Evolutionary conservation across 768 basidiomycete species (phyloP).

Genomic region (Tylopilus balloui): DNA sequence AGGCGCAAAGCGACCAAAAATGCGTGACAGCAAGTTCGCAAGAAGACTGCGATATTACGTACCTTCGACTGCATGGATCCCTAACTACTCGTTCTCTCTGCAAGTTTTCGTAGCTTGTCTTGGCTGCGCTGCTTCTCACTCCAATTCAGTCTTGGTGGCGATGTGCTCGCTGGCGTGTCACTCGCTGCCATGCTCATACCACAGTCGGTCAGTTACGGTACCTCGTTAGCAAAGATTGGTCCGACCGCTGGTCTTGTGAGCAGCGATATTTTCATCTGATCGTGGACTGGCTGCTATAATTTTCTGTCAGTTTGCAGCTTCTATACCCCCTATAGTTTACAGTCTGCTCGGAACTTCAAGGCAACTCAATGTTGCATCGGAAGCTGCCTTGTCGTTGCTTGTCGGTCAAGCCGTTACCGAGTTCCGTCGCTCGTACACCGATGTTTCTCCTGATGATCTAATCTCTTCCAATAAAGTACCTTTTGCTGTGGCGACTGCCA

Average conservation of each 20-base stretch:
- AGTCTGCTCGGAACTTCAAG: constrained; percentile 84
- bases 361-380: constrained; percentile 81
- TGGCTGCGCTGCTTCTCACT: background rate
- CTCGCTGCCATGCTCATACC: constrained; percentile 83
- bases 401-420: constrained; percentile 84
- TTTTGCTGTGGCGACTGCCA: constrained; percentile 69
- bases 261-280: constrained; percentile 1
- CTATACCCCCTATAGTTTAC: constrained; percentile 85
- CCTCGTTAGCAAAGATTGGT: constrained; percentile 78
- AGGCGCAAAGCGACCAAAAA: constrained; percentile 13
- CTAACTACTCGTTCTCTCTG: constrained; percentile 66
- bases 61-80: constrained; percentile 76
- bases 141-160: constrained; percentile 50
- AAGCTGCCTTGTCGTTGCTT: constrained; percentile 82
- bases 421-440: constrained; percentile 46
- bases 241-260: constrained; percentile 82
- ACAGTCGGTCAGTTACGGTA: constrained; percentile 88
- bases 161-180: constrained; percentile 81
- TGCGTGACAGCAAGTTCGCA: constrained; percentile 31
- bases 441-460: constrained; percentile 38
- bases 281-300: background rate
- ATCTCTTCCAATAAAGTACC: constrained; percentile 46
- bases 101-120: constrained; percentile 33
- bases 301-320: constrained; percentile 63
- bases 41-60: constrained; percentile 69